Conservation (phyloP, 306 rosid species). For the Aeschynomene evenia region DNA sequence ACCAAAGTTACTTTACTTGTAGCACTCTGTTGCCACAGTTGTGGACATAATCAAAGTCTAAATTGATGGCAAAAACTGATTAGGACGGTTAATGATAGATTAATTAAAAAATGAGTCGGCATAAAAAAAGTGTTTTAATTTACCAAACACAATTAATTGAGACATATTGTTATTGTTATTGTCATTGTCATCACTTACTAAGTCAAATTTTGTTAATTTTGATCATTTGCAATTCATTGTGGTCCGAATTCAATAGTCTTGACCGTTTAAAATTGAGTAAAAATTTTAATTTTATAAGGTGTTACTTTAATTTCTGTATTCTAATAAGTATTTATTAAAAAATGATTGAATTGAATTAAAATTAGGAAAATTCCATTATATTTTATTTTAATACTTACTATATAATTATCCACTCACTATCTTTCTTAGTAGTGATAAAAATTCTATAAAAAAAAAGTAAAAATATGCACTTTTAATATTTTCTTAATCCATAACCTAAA, state of each 20-base stretch:
- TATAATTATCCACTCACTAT: too few relatives aligned
- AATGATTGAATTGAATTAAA: too few relatives aligned
- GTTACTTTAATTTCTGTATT: not conserved
- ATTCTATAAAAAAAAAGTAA: too few relatives aligned
- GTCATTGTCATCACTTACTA: not conserved
- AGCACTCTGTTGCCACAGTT: not conserved
- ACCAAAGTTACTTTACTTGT: not conserved
- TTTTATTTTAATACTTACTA: too few relatives aligned
- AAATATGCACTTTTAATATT: too few relatives aligned
- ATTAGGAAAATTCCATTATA: too few relatives aligned
- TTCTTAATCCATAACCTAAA: too few relatives aligned
- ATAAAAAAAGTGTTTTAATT: not conserved
- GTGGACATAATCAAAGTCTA: slow-evolving; percentile 22
- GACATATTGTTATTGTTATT: too few relatives aligned
- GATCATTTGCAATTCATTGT: not conserved
- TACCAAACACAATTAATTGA: not conserved
- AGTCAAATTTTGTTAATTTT: not conserved
- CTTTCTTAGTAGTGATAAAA: too few relatives aligned
- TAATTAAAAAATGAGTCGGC: not conserved
- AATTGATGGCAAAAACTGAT: not conserved
- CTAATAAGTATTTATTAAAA: too few relatives aligned
- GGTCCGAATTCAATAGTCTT: not conserved
- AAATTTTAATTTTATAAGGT: not conserved
- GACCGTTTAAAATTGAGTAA: not conserved
- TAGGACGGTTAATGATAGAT: not conserved